Percentiles rank a stretch among this genome's conserved stretches.
Evolutionary conservation across 106 monocot genomes (phyloP).

Genomic region (Xerophyta viscosa): DNA sequence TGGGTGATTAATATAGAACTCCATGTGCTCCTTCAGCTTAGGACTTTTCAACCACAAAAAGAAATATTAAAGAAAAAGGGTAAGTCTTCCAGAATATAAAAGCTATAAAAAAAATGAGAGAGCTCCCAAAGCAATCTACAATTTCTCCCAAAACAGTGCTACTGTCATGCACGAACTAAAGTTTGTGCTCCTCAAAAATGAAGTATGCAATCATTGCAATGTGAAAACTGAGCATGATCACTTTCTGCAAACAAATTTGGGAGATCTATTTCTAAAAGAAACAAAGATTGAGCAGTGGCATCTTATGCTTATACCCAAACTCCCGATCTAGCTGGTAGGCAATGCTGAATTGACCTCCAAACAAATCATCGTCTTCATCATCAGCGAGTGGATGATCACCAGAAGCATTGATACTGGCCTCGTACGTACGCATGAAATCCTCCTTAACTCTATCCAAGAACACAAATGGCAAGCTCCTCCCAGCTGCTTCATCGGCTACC

Average conservation of each 20-base stretch:
- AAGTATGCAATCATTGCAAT: no score
- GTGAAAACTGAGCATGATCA: no score
- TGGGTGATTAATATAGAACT: constrained; percentile 74
- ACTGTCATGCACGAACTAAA: no score
- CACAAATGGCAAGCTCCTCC: constrained; percentile 82
- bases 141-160: no score
- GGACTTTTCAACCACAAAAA: constrained; percentile 70
- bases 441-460: constrained; percentile 80
- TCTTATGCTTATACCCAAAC: constrained; percentile 59
- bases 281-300: no score
- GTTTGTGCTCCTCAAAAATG: no score
- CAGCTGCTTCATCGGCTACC: constrained; percentile 75
- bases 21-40: constrained; percentile 84
- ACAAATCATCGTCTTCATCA: constrained; percentile 78
- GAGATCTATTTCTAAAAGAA: no score
- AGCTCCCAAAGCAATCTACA: no score
- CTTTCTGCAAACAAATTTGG: no score
- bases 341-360: constrained; percentile 79
- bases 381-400: constrained; percentile 63
- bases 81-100: no score
- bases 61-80: no score
- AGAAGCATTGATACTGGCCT: constrained; percentile 41
- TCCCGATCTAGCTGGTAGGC: constrained; percentile 91
- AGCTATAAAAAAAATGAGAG: no score
- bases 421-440: constrained; percentile 83